Evolutionary conservation across 495 filamentous ascomycete genomes (phyloP), one percentile per base, ranked within the genome.

Genomic region (Trichoderma virens): DNA sequence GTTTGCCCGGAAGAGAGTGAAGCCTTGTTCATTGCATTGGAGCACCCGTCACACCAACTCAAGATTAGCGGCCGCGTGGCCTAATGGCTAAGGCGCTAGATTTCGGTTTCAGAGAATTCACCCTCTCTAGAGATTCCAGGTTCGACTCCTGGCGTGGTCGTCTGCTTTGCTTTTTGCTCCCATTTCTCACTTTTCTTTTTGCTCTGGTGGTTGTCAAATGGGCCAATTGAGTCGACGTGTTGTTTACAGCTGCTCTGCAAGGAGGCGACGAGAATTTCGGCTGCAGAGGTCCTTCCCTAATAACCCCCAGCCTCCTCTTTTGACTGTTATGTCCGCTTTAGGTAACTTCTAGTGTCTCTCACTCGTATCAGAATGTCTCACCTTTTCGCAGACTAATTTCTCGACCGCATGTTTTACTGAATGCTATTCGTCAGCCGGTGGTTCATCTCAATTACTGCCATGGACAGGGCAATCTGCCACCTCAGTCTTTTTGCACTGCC

Each of bases 81-180:
- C 51, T 56, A 56, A 56, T 56, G 51, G 51, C 51, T 56, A 56
- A 56, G 51, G 51, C 51, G 51, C 51, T 56, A 56, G 51, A 56
- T 56, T 56, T 56, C 51, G 51, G 51, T 56, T 56, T 23, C 13
- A 45, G 41, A 45, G 41, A 45, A 30, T 28, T n/a, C 51, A 56
- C 9, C 51, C 9, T 16, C 51, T 56, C 51, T 56, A 56, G 51
- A 56, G 51, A 56, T 56, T 56, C 51, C 51, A 56, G 51, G 51
- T 56, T 56, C 51, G 51, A 56, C 51, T 56, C 51, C 51, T 56
- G 51, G 51, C 51, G 51, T 56, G 51, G 51, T 56, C 51, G 51
- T 56, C 28, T 14, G 28, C 28, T 56, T 27, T 27, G 7, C 51
- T 56, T 30, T 56, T 28, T 27, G 7, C 8, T 30, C n/a, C 25